Evolutionary conservation across 2,329 filamentous ascomycete genomes (phyloP).

Genomic region (Penicillium frequentans): DNA sequence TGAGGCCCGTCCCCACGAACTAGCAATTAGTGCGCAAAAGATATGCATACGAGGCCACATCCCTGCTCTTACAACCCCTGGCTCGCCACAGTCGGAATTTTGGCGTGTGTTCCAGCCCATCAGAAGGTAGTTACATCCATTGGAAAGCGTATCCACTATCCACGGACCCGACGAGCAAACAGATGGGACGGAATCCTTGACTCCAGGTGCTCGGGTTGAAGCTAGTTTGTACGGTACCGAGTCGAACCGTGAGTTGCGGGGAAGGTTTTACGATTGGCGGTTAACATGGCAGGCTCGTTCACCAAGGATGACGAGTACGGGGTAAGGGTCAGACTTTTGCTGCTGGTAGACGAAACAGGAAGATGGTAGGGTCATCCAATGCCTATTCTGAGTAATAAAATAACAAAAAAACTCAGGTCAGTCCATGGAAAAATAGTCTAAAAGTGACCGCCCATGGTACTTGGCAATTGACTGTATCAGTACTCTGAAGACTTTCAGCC

Average conservation of each 20-base stretch:
- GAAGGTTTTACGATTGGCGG: neutral
- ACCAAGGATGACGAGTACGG: neutral
- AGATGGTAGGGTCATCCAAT: conserved; percentile 1
- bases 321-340: neutral
- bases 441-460: neutral
- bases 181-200: neutral
- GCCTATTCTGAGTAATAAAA: neutral
- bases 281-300: neutral
- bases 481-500: no score
- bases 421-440: neutral
- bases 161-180: neutral
- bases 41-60: neutral
- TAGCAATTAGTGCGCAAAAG: neutral
- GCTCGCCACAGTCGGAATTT: conserved; percentile 11
- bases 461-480: no score
- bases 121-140: conserved; percentile 5
- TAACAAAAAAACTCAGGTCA: neutral
- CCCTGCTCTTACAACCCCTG: conserved; percentile 4
- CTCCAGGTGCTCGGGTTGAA: conserved; percentile 1
- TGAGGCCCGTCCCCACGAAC: neutral
- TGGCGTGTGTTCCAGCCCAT: conserved; percentile 7
- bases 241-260: neutral
- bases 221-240: neutral
- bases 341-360: neutral
- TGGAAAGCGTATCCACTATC: neutral